Base-by-base conservation (phyloP, 2,329 filamentous ascomycete genomes). In the Fusarium oligoseptatum region DNA sequence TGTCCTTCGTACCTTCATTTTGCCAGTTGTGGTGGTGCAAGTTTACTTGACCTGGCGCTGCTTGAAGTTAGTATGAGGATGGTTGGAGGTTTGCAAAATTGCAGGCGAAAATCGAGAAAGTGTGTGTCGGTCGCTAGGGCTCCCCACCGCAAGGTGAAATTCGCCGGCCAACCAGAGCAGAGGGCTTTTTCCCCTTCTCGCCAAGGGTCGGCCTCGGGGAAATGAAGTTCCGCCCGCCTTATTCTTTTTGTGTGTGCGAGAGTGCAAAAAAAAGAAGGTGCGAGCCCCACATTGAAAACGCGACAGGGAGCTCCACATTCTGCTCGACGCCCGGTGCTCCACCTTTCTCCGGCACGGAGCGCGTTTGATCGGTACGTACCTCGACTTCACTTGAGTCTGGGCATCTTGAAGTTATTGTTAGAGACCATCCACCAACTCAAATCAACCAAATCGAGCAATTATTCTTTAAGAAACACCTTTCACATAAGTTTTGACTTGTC, bases 1-100 rank as follows among this genome's bases (percentile, higher is more conserved):
- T 67, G 45, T 57, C 55, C 50, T 68, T 68, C 84, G 70, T 85
- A 86, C 84, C 84, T 86, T 86, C 84, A 86, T 86, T 80, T 84
- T 86, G 84, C 84, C 84, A 82, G 84, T 80, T 82, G 82, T 82
- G 81, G 79, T 84, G 83, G 82, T 85, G 81, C 83, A 84, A 84
- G 82, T 82, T 81, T 78, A 75, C 78, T 79, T 83, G 80, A 81
- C 83, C 84, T 83, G 83, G 83, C 83, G 48, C 82, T 83, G 83
- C 80, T 81, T 75, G 81, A 83, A 82, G 83, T 82, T 80, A 78
- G 81, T 79, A 63, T 48, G 81, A 76, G 78, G 78, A 75, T 79
- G 78, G 77, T 77, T 79, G 71, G 75, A 75, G 68, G 71, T 74
- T 77, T 63, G 64, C 56, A 79, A 82, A 83, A 81, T 82, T 82